Evolutionary conservation across 345 rosid species (phyloP).

Genomic region (Leavenworthia alabamica): DNA sequence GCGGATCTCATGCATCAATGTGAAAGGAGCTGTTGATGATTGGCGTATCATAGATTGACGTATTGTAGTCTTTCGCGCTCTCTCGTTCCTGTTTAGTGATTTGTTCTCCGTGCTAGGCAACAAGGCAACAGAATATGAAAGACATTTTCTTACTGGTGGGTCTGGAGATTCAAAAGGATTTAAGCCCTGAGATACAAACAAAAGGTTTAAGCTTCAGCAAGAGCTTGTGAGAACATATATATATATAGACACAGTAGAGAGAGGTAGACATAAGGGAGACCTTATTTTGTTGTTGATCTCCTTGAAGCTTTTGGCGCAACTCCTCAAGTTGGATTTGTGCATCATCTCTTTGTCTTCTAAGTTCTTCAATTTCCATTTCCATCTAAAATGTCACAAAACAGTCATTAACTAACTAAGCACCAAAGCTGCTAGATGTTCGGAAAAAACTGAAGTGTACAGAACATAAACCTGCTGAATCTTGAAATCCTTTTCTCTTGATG

Average conservation of each 20-base stretch:
- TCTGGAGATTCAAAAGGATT: slow-evolving; percentile 49
- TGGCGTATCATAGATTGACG: slow-evolving; percentile 94
- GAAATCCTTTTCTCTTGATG: slow-evolving; percentile 75
- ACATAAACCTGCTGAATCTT: slow-evolving; percentile 70
- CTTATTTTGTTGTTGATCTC: slow-evolving; percentile 45
- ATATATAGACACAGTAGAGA: not conserved
- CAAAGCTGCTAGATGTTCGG: too few relatives aligned
- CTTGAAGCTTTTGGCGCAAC: slow-evolving; percentile 67
- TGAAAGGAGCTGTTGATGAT: slow-evolving; percentile 91
- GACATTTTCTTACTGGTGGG: slow-evolving; percentile 79
- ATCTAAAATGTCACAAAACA: slow-evolving; percentile 43
- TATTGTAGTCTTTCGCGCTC: slow-evolving; percentile 50
- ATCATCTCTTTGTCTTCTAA: slow-evolving; percentile 77
- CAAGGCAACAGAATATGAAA: slow-evolving; percentile 65
- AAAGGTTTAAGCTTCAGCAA: slow-evolving; percentile 5
- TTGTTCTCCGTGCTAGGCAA: slow-evolving; percentile 51
- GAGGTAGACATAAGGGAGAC: slow-evolving; percentile 8
- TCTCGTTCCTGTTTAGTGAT: slow-evolving; percentile 40
- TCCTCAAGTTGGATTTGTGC: slow-evolving; percentile 78
- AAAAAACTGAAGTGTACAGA: slow-evolving; percentile 1
- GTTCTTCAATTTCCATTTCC: slow-evolving; percentile 93
- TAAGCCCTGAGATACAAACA: slow-evolving; percentile 39
- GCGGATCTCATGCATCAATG: slow-evolving; percentile 96
- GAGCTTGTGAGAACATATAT: not conserved
- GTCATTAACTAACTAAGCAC: slow-evolving; percentile 2